Base-by-base conservation (phyloP, 208 protist species). In the Leishmania tarentolae region DNA sequence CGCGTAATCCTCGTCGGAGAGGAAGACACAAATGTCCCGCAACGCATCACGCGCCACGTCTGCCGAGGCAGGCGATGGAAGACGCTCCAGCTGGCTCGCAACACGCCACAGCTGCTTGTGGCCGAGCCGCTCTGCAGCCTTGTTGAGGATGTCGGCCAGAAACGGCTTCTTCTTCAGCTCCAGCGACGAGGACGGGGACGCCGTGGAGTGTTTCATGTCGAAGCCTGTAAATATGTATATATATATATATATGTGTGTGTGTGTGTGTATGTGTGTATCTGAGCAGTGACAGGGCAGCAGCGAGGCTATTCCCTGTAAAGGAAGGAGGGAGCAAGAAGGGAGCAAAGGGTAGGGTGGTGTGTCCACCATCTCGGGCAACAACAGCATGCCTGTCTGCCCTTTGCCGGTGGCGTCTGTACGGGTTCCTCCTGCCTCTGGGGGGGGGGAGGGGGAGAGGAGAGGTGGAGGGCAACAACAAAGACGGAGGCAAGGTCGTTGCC, bases 61-160 rank as follows among this genome's bases (percentile, higher is more conserved):
- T 46, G 83, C 83, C 3, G 88, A 82, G 6, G 63, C 47, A 28
- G 88, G 78, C 44, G 40, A 75, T 42, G 79, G 69, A 2, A 92
- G 83, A 28, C 31, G 46, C 73, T 86, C 86, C 21, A 97, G 65
- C 6, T 66, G 81, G 47, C 74, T 79, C 24, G 91, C 88, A 15
- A 97, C 52, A 31, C 84, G 81, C 92, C 94, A 96, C 40, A 97
- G 69, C 28, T 90, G 85, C 42, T 94, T 93, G 69, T 84, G 84
- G 13, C 92, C 91, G 17, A 95, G 77, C 5, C 92, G 91, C 79
- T 94, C 90, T 19, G 92, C 76, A 4, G 82, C 91, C 76, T 96
- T 97, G 28, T 66, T 28, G 68, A 91, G 65, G 35, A 94, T 88
- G 40, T 89, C 80, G 3, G 59, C 31, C 5, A 87, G 78, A 59